Conservation (phyloP, 2,329 filamentous ascomycete genomes). For the Penicillium brevicompactum region DNA sequence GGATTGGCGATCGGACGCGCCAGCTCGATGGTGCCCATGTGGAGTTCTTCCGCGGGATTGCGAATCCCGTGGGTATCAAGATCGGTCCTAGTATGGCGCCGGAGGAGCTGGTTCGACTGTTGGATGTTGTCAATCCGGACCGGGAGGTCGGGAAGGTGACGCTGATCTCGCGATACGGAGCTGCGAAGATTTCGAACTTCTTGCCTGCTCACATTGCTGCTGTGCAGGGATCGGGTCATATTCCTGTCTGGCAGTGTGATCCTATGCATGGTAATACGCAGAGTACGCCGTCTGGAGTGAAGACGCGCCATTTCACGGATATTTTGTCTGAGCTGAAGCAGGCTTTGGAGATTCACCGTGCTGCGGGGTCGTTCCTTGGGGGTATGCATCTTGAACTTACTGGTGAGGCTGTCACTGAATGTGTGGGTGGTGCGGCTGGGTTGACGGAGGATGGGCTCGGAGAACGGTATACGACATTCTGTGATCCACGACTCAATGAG, state of each 20-base stretch:
- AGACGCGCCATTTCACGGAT: slow-evolving; percentile 87
- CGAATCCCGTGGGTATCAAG: slow-evolving; percentile 96
- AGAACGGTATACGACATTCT: slow-evolving; percentile 93
- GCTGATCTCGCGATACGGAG: slow-evolving; percentile 92
- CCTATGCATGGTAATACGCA: slow-evolving; percentile 90
- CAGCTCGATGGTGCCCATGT: slow-evolving; percentile 93
- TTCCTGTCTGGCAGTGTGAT: slow-evolving; percentile 96
- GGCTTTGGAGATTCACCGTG: slow-evolving; percentile 80
- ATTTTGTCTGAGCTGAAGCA: slow-evolving; percentile 86
- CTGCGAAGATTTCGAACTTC: slow-evolving; percentile 70
- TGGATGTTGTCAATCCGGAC: slow-evolving; percentile 81
- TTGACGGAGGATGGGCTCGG: slow-evolving; percentile 85
- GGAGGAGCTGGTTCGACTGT: slow-evolving; percentile 73
- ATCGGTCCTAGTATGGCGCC: slow-evolving; percentile 83
- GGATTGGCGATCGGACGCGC: slow-evolving; percentile 95
- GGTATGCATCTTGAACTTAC: slow-evolving; percentile 95
- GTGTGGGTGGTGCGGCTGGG: slow-evolving; percentile 84
- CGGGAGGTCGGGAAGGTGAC: slow-evolving; percentile 90
- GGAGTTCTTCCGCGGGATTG: slow-evolving; percentile 94
- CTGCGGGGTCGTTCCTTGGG: slow-evolving; percentile 82
- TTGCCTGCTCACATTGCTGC: slow-evolving; percentile 85
- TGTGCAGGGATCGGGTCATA: slow-evolving; percentile 74
- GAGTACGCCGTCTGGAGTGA: slow-evolving; percentile 73
- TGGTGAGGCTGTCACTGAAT: slow-evolving; percentile 95
- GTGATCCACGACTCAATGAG: slow-evolving; percentile 92